Base-by-base conservation (phyloP, 108 stramenopile genomes). In the Fistulifera solaris region DNA sequence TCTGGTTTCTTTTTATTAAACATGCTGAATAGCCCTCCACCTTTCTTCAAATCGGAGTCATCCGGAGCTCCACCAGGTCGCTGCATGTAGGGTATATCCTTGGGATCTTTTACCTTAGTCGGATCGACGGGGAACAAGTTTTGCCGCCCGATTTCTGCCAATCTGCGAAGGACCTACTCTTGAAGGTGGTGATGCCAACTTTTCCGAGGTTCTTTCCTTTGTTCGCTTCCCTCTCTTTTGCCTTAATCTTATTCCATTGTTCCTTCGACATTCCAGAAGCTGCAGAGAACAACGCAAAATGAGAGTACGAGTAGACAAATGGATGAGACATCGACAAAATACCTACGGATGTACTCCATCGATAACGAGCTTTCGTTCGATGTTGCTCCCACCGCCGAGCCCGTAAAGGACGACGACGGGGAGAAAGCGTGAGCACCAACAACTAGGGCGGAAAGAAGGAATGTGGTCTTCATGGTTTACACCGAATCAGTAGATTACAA, bases 41-140 rank as follows among this genome's bases (percentile, higher is more conserved):
- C 72, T 46, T 77, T 74, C 27, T 78, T 80, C 54, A 92, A 62
- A 48, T 92, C 85, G 25, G 78, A 65, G 35, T 87, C 76, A 65
- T 87, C 86, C 17, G 86, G 69, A 10, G 22, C 56, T 38, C 90
- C 90, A 38, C 90, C 90, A 10, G 76, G 65, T 21, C 85, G 67
- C 77, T 89, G 88, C 90, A 92, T 92, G 90, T 92, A 92, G 8
- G 90, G 89, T 39, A 91, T 70, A 31, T 92, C 85, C 15, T 54
- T 72, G 19, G 59, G 56, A 59, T 70, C 58, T 65, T 87, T 91
- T 10, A 85, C 89, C 38, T 65, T 76, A 1, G 44, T 80, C 12
- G 89, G 89, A 58, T 91, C 85, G 21, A 91, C 89, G 0, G 89
- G 89, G 58, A 92, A 87, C 21, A 92, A 72, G 47, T 92, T 87